Percentiles rank a stretch among this genome's conserved stretches.
These are phyloP conservation scores for Ilex aquifolium DNA, from an alignment of 257 asterid genomes.

Conservation along the genomic window DNA sequence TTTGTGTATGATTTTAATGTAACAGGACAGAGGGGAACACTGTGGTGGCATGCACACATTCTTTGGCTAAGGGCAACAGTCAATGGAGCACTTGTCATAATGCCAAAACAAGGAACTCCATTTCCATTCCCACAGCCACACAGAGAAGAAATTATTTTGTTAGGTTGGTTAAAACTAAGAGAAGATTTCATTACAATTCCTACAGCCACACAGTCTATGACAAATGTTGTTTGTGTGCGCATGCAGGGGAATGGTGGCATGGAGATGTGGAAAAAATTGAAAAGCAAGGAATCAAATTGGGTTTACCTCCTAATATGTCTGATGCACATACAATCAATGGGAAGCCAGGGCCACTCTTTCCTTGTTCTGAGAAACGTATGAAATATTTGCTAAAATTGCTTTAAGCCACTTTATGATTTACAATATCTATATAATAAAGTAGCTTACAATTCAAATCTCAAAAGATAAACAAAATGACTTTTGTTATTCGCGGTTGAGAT, in stretches of 20 bases:
- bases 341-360: constrained; percentile 13
- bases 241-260: constrained; percentile 48
- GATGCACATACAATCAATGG: constrained; percentile 41
- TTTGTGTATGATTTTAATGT: constrained; percentile 37
- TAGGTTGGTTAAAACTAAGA: too few species aligned
- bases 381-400: background rate
- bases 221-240: background rate
- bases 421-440: too few species aligned
- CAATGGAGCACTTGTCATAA: too few species aligned
- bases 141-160: too few species aligned
- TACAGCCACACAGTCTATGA: too few species aligned
- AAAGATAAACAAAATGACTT: too few species aligned
- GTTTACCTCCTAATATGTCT: constrained; percentile 35
- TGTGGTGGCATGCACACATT: constrained; percentile 73
- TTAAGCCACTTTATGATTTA: too few species aligned
- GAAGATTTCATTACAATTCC: too few species aligned
- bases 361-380: constrained; percentile 28
- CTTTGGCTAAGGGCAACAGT: constrained; percentile 62
- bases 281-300: constrained; percentile 27
- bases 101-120: too few species aligned
- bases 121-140: too few species aligned
- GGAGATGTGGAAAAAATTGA: constrained; percentile 31
- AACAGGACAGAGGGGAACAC: constrained; percentile 55
- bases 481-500: too few species aligned
- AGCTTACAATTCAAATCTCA: too few species aligned